Percentiles rank a stretch among this genome's conserved stretches.
Conservation (phyloP, 140 eudicot genomes). For the Anethum foeniculum region DNA sequence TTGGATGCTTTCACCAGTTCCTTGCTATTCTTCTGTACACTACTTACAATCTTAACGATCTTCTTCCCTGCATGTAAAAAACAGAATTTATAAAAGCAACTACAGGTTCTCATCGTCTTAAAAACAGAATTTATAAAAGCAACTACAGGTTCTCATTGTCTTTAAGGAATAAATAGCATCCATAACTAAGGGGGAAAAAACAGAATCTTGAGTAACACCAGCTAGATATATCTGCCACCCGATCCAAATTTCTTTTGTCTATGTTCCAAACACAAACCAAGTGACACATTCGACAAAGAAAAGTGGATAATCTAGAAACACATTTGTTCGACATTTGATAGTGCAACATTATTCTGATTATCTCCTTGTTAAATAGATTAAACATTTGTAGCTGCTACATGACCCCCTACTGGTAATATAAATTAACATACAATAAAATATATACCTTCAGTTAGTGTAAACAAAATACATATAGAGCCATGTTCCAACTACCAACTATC, state of each 20-base stretch:
- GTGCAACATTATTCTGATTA: background rate
- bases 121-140: background rate
- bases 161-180: background rate
- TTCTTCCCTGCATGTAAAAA: slow-evolving; percentile 51
- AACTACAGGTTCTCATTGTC: background rate
- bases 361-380: background rate
- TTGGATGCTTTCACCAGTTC: slow-evolving; percentile 37
- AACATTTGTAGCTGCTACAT: background rate
- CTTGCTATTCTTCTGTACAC: slow-evolving; percentile 31
- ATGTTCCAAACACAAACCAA: background rate
- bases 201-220: background rate
- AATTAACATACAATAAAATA: background rate
- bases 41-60: slow-evolving; percentile 55
- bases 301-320: background rate
- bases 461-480: background rate
- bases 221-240: background rate
- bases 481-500: background rate
- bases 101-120: background rate
- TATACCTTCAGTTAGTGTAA: background rate
- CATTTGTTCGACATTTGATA: background rate
- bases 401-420: background rate
- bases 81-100: background rate
- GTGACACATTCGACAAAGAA: background rate
- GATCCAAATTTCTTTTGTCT: background rate
- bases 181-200: background rate